These are phyloP conservation scores for Diatrype stigma DNA, from an alignment of 2,329 filamentous ascomycete genomes.

Conservation along the genomic window DNA sequence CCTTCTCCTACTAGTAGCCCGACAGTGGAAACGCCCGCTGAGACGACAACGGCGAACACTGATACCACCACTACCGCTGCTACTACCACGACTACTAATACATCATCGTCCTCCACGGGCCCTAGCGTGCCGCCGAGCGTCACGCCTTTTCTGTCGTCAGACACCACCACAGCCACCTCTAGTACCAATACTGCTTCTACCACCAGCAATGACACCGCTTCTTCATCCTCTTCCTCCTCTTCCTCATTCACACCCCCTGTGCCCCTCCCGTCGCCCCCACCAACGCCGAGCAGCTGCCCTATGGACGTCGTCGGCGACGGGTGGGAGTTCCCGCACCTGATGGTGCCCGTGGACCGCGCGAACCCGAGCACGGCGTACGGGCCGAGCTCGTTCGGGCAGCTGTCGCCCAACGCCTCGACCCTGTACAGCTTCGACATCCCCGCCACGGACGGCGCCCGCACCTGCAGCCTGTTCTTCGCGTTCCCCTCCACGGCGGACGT, in stretches of 20 bases:
- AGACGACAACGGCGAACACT: not conserved
- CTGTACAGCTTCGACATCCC: constrained; percentile 70
- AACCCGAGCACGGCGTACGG: constrained; percentile 29
- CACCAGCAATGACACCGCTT: not conserved
- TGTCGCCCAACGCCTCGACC: constrained; percentile 48
- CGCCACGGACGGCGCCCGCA: constrained; percentile 46
- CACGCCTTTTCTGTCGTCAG: constrained; percentile 1
- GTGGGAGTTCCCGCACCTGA: constrained; percentile 57
- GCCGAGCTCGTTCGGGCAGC: constrained; percentile 51
- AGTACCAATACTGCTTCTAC: not conserved
- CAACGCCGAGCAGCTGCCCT: constrained; percentile 31
- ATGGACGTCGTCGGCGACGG: constrained; percentile 35
- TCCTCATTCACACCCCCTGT: constrained; percentile 9
- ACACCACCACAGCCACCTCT: not conserved
- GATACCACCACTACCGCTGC: too few species aligned
- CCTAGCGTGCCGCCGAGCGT: too few species aligned
- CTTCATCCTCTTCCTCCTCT: constrained; percentile 6
- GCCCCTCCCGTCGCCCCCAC: constrained; percentile 5
- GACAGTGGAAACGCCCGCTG: not conserved
- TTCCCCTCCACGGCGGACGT: constrained; percentile 39
- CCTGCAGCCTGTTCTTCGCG: constrained; percentile 61
- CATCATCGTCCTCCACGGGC: not conserved
- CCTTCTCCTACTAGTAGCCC: not conserved
- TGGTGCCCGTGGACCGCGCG: constrained; percentile 12
- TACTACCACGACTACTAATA: too few species aligned